Base-by-base conservation (phyloP, 192 early-diverging fungal species). In the Umbelopsis sp. region DNA sequence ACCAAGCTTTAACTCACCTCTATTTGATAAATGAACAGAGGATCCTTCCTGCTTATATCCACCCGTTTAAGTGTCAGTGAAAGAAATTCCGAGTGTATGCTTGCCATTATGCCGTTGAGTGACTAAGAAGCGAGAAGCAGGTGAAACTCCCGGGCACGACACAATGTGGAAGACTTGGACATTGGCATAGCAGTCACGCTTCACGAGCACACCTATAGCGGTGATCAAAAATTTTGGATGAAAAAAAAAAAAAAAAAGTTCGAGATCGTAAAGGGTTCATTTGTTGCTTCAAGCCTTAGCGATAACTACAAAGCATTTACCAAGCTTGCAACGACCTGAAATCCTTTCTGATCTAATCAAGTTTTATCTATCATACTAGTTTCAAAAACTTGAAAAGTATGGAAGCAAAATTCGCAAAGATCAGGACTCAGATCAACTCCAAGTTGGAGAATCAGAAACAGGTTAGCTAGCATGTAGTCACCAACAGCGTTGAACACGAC, bases 371-470 rank as follows among this genome's bases (percentile, higher is more conserved):
- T 62, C 56, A 62, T 62, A 62, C 56, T 62, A 62, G 1, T 34
- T 34, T 32, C 24, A 20, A n/a, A n/a, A 29, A 34, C 12, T 62
- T 14, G 31, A 34, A 22, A 45, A 70, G 52, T 54, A 85, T 89
- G 83, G 86, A 89, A 51, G 76, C 74, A 67, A 77, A 85, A 52
- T 83, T 90, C 59, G 82, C 81, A 4, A 87, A 82, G 71, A 89
- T 93, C 68, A 84, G 89, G 68, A 80, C 84, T 38, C 93, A 97
- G 71, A 74, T 88, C 41, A 84, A 79, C 72, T 93, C 92, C 51
- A 93, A 93, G 74, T 83, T 93, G 49, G 87, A 88, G 36, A 94
- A 95, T 82, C 95, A 97, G 85, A 90, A 92, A 77, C 87, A 92
- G 86, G 80, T 75, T 71, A 45, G 68, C 3, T 14, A 62, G 7